phyloP scores from a whole-genome alignment of 2,329 filamentous ascomycete species.

The Apiospora sp. region DNA sequence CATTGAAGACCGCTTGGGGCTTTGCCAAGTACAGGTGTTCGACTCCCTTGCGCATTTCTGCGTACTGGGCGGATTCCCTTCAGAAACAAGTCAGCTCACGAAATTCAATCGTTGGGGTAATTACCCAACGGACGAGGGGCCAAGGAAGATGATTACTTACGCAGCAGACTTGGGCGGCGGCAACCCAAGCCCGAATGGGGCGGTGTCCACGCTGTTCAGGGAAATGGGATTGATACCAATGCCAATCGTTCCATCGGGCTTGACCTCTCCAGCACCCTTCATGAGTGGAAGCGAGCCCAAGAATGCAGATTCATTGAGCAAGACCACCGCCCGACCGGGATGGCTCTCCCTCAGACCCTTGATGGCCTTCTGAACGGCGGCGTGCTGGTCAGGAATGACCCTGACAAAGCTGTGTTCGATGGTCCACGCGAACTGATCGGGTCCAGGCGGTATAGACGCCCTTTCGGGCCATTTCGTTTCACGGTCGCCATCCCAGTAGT shows the following conservation, averaged over 20 bases:
- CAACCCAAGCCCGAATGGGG: conserved; percentile 24
- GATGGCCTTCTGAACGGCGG: conserved; percentile 25
- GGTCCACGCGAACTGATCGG: conserved; percentile 25
- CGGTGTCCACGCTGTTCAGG: conserved; percentile 24
- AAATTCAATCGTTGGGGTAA: not conserved
- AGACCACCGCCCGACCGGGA: conserved; percentile 23
- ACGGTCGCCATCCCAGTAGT: conserved; percentile 26
- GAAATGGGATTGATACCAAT: conserved; percentile 23
- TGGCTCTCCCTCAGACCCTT: conserved; percentile 18
- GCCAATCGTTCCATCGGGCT: conserved; percentile 23
- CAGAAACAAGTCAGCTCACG: conserved; percentile 3
- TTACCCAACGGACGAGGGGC: no score
- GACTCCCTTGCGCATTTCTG: conserved; percentile 22
- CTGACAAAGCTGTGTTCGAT: conserved; percentile 26
- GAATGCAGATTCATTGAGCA: conserved; percentile 24
- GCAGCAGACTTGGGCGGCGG: conserved; percentile 22
- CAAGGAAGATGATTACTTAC: not conserved
- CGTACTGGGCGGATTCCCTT: conserved; percentile 25
- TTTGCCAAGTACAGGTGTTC: not conserved
- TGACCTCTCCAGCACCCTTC: conserved; percentile 23
- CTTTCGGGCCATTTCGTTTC: conserved; percentile 27
- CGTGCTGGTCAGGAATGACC: conserved; percentile 26
- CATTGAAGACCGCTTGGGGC: not conserved
- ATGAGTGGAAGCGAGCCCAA: conserved; percentile 25
- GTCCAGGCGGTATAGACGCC: conserved; percentile 13